phyloP scores from a whole-genome alignment of 2,329 filamentous ascomycete genomes.

The Penicillium psychrosexuale region DNA sequence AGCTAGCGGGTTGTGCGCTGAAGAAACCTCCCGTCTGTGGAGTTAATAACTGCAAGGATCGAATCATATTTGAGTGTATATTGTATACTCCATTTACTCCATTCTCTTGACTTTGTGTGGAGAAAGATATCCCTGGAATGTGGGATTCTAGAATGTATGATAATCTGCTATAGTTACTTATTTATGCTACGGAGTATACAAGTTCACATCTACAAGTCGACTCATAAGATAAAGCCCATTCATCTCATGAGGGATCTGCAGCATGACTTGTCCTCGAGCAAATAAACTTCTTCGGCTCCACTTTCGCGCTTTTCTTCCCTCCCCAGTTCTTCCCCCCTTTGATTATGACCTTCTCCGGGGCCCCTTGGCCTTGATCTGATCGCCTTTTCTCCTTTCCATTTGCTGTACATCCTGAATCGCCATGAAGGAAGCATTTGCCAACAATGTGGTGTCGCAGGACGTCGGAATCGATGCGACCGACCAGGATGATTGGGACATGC shows the following conservation, averaged over 20 bases:
- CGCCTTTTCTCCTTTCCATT: background rate
- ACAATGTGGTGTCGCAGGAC: constrained; percentile 18
- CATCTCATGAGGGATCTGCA: background rate
- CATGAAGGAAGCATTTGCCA: constrained; percentile 2
- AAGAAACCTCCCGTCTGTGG: background rate
- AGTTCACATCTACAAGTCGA: no score
- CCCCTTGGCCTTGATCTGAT: background rate
- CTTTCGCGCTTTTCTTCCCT: background rate
- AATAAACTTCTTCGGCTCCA: constrained; percentile 6
- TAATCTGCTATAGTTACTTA: no score
- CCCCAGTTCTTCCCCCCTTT: background rate
- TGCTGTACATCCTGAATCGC: background rate
- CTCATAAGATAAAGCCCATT: no score
- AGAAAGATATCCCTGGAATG: background rate
- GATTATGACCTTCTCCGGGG: background rate
- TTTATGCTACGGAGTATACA: no score
- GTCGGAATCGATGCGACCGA: constrained; percentile 12
- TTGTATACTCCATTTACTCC: background rate
- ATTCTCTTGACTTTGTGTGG: background rate
- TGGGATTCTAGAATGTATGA: background rate
- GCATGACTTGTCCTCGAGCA: background rate
- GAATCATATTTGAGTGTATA: background rate
- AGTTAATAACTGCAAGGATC: background rate
- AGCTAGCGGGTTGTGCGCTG: background rate
- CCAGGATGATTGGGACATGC: constrained; percentile 43